Evolutionary conservation across 176 grass and related monocot species (phyloP).

Genomic region (Zoysia pacifica): DNA sequence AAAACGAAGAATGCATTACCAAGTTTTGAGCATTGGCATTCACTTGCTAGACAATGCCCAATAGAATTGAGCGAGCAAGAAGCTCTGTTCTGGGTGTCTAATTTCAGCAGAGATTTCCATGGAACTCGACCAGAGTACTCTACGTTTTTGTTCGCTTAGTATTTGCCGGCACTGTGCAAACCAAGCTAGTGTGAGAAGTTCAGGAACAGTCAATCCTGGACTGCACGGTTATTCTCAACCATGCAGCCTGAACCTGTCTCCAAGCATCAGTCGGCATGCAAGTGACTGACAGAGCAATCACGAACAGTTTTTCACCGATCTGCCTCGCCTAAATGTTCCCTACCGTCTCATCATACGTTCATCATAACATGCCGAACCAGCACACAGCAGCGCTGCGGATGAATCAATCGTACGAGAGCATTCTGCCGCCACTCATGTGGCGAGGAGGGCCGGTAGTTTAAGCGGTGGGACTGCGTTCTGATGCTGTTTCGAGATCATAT

Average conservation of each 20-base stretch:
- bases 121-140: background rate
- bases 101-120: background rate
- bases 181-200: background rate
- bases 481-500: background rate
- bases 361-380: conserved; percentile 3
- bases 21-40: background rate
- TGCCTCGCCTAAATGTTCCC: conserved; percentile 16
- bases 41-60: background rate
- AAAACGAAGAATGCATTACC: background rate
- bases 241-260: too few relatives aligned
- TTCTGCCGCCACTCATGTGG: background rate
- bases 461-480: background rate
- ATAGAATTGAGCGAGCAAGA: background rate
- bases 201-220: too few relatives aligned
- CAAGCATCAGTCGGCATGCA: too few relatives aligned
- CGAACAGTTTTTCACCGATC: background rate
- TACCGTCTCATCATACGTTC: conserved; percentile 16
- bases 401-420: background rate
- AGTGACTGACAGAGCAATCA: background rate
- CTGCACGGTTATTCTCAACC: too few relatives aligned
- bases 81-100: background rate
- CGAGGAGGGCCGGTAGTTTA: background rate
- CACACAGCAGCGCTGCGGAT: background rate
- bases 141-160: background rate
- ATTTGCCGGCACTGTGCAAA: too few relatives aligned